phyloP scores from a whole-genome alignment of 2,329 filamentous ascomycete genomes.

The Hypoxylon sp. region DNA sequence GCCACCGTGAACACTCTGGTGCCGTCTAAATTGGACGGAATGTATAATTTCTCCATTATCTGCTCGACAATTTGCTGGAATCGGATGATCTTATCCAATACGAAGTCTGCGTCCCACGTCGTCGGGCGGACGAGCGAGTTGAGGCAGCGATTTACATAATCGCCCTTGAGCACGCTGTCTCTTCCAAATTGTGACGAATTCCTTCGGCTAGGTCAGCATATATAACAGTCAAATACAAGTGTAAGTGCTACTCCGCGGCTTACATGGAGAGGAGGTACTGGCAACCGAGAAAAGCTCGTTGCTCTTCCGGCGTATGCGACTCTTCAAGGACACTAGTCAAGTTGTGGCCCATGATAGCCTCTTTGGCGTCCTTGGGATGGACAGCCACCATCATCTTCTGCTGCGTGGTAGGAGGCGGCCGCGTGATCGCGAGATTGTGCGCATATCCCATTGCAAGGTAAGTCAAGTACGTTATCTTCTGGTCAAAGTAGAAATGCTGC shows the following conservation, averaged over 20 bases:
- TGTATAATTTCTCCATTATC: conserved; percentile 47
- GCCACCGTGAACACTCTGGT: conserved; percentile 45
- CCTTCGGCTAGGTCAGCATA: conserved; percentile 36
- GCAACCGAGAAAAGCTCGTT: conserved; percentile 51
- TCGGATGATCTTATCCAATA: conserved; percentile 48
- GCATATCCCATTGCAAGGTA: conserved; percentile 53
- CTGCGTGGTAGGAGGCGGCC: conserved; percentile 28
- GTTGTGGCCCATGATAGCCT: conserved; percentile 20
- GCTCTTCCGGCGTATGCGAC: conserved; percentile 49
- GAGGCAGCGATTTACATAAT: conserved; percentile 48
- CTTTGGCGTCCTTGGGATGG: conserved; percentile 27
- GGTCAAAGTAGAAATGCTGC: conserved; percentile 48
- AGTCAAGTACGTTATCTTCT: conserved; percentile 49
- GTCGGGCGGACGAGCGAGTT: conserved; percentile 42
- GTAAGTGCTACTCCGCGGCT: no score
- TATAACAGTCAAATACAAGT: no score
- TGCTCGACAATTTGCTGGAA: conserved; percentile 50
- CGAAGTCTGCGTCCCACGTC: conserved; percentile 44
- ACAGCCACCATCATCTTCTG: conserved; percentile 30
- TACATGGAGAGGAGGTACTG: conserved; percentile 53
- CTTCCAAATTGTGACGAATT: conserved; percentile 51
- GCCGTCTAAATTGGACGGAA: conserved; percentile 24
- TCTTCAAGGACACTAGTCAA: conserved; percentile 34
- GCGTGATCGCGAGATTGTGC: conserved; percentile 51
- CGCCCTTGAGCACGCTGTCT: conserved; percentile 44